These are phyloP conservation scores for Galium porrigens DNA, from an alignment of 305 asterid genomes.

Conservation along the genomic window DNA sequence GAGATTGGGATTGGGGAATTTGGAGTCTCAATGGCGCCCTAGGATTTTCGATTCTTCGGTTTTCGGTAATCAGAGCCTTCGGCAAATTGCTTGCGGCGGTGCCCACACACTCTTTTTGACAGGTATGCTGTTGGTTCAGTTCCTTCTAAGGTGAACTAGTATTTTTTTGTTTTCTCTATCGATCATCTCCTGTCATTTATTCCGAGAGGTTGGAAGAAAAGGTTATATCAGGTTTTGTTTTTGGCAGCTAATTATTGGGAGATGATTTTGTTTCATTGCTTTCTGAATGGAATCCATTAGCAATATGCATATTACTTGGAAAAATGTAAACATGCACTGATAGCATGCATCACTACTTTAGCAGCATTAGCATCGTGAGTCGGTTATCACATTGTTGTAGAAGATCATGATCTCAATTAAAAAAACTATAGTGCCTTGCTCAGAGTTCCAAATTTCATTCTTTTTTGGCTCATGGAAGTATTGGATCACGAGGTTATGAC, in stretches of 20 bases:
- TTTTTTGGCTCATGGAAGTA: too few relatives aligned
- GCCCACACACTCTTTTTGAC: constrained; percentile 92
- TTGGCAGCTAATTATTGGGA: neutral
- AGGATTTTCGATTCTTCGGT: constrained; percentile 38
- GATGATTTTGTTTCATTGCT: neutral
- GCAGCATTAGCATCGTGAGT: neutral
- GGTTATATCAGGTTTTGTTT: too few relatives aligned
- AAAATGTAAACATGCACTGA: neutral
- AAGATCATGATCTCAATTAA: neutral
- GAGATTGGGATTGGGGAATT: constrained; percentile 68
- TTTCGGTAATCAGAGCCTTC: constrained; percentile 48
- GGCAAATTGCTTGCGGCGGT: constrained; percentile 77
- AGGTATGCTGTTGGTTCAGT: constrained; percentile 24
- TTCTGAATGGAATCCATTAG: neutral
- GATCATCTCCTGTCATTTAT: neutral
- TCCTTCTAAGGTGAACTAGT: neutral
- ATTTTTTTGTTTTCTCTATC: neutral
- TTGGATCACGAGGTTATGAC: neutral
- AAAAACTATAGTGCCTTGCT: neutral
- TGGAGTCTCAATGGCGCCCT: constrained; percentile 74
- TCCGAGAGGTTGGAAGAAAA: neutral
- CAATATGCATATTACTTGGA: neutral
- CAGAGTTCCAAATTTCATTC: neutral
- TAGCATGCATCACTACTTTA: neutral
- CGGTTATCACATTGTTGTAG: neutral